A percentile compares a stretch with the other conserved stretches of the same genome.
Conservation (phyloP, 2,329 filamentous ascomycete species). For the Pochonia chlamydosporia region DNA sequence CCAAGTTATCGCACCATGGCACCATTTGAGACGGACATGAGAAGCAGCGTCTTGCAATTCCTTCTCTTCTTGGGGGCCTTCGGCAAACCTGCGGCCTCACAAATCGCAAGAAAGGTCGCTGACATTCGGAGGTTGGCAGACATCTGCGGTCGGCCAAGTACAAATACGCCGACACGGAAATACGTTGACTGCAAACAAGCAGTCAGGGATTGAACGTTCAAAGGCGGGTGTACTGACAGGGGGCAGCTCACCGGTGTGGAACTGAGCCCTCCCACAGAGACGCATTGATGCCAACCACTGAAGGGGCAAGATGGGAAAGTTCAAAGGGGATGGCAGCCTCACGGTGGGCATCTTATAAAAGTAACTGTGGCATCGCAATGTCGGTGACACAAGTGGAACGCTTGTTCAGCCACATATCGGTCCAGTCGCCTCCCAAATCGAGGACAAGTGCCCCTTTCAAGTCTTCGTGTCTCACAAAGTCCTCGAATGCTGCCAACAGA, state of each 20-base stretch:
- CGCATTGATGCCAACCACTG: neutral
- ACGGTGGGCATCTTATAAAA: neutral
- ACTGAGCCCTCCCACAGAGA: neutral
- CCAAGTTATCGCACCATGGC: no score
- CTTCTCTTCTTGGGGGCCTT: no score
- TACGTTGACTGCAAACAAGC: neutral
- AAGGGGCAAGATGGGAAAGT: neutral
- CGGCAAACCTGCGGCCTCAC: no score
- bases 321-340: neutral
- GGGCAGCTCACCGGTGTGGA: neutral
- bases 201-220: neutral
- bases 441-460: no score
- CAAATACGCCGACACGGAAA: no score
- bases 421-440: neutral
- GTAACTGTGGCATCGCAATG: neutral
- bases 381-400: neutral
- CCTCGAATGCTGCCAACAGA: neutral
- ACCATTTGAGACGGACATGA: no score
- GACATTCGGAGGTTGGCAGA: no score
- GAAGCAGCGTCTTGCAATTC: no score
- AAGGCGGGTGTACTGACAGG: neutral
- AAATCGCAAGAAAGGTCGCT: no score
- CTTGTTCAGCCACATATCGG: neutral
- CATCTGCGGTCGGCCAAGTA: no score
- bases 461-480: neutral